Evolutionary conservation across 306 rosid genomes (phyloP).

Genomic region (Cucumis melo): DNA sequence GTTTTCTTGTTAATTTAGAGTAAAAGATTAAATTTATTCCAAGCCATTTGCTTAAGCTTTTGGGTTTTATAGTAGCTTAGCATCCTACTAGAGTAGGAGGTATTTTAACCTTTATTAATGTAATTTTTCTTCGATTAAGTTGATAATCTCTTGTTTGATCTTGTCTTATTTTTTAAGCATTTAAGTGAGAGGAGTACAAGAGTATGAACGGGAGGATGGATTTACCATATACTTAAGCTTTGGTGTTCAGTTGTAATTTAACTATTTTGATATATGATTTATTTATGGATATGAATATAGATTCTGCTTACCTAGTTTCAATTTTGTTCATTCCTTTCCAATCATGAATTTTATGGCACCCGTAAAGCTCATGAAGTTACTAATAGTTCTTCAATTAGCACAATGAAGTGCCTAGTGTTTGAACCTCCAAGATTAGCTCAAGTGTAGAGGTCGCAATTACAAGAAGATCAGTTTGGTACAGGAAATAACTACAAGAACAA

Average conservation of each 20-base stretch:
- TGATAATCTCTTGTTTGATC: neutral
- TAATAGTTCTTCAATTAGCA: neutral
- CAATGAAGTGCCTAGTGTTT: neutral
- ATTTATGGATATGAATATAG: neutral
- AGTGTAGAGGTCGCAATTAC: neutral
- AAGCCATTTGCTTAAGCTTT: neutral
- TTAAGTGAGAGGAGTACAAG: neutral
- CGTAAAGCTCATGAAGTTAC: neutral
- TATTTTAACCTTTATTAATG: neutral
- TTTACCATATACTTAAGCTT: neutral
- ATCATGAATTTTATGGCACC: neutral
- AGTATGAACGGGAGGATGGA: neutral
- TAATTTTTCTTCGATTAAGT: neutral
- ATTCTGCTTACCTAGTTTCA: neutral
- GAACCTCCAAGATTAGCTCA: too few relatives aligned
- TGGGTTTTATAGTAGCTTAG: neutral
- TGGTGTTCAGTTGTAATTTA: neutral
- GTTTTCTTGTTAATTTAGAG: neutral
- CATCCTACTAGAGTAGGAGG: neutral
- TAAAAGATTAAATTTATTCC: neutral
- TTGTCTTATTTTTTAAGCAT: neutral
- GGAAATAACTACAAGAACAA: neutral
- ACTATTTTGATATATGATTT: neutral
- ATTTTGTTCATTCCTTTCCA: neutral
- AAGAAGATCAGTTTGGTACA: neutral